Evolutionary conservation across 2,329 filamentous ascomycete genomes (phyloP), one percentile per base, ranked within the genome.

Genomic region (Boeremia lycopersici): DNA sequence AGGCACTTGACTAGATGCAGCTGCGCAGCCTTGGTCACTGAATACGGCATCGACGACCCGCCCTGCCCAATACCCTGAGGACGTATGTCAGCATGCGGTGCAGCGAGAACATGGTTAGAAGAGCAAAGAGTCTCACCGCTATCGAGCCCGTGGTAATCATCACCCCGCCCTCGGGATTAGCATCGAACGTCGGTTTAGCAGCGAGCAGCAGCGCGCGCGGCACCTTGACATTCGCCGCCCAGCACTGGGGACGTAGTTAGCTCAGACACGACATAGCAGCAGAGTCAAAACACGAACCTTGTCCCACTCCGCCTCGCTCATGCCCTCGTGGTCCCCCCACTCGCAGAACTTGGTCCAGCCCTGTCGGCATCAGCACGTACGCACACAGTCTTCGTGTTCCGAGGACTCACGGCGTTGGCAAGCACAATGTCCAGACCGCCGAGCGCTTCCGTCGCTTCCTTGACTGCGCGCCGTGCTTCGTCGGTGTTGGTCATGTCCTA

Each of bases 341-440:
- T 77, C 75, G 25, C 80, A 77, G 60, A 87, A 82, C 57, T 82
- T 82, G 0, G 86, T 88, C 82, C 84, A 88, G 23, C 85, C 86
- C 82, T 84, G 17, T 1, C 12, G 3, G 1, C 11, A 46, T 47
- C 30, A 57, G 26, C 33, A 38, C 13, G 19, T 38, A 15, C 26
- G n/a, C n/a, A n/a, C n/a, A n/a, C n/a, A n/a, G n/a, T n/a, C n/a
- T n/a, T 17, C 5, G n/a, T 9, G 13, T 15, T 3, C 13, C 4
- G 26, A 29, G 10, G 33, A 72, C 79, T 41, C 65, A 86, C 83
- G 15, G 88, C 89, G 72, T 95, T 95, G 2, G 88, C 89, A 65
- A 93, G 84, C 40, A 95, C 79, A 35, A 91, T 81, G 74, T 95
- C 90, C n/a, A 95, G 73, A 1, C 87, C 85, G 4, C 87, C 89